Conservation (phyloP, 2,329 filamentous ascomycete species). For the Neopestalotiopsis clavispora region DNA sequence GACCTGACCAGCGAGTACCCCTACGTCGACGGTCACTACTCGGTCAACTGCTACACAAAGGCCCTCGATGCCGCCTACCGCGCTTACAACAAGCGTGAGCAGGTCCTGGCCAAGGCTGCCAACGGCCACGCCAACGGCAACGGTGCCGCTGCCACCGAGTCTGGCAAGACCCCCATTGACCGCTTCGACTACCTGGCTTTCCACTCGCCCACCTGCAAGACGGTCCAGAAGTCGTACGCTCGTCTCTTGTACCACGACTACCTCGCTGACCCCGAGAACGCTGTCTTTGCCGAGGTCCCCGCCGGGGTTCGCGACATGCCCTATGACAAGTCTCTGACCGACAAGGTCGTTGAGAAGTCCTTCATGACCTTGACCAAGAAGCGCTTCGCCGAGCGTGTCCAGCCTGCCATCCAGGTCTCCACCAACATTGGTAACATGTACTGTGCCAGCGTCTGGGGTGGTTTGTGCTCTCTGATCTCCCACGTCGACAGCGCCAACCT, state of each 20-base stretch:
- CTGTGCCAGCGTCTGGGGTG: conserved; percentile 76
- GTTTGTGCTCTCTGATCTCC: conserved; percentile 72
- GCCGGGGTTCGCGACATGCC: conserved; percentile 78
- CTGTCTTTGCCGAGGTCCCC: conserved; percentile 75
- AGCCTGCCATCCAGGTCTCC: conserved; percentile 74
- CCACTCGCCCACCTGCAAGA: conserved; percentile 87
- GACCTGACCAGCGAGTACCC: conserved; percentile 88
- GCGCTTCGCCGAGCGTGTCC: conserved; percentile 78
- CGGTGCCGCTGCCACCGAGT: conserved; percentile 52
- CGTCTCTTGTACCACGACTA: conserved; percentile 88
- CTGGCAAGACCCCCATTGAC: conserved; percentile 73
- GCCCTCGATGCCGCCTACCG: conserved; percentile 83
- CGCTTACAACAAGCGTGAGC: conserved; percentile 78
- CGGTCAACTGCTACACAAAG: conserved; percentile 80
- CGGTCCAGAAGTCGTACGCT: conserved; percentile 84
- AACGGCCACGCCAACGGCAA: conserved; percentile 60
- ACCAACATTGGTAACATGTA: conserved; percentile 77
- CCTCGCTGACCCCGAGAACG: conserved; percentile 69
- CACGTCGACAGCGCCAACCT: conserved; percentile 67
- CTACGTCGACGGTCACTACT: conserved; percentile 84
- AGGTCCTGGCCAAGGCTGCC: conserved; percentile 51
- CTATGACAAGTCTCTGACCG: conserved; percentile 78
- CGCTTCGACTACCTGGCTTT: conserved; percentile 85
- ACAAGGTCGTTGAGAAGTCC: conserved; percentile 85
- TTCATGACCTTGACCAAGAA: conserved; percentile 87